These are phyloP conservation scores for Oldenlandia corymbosa DNA, from an alignment of 257 asterid genomes.

Conservation along the genomic window DNA sequence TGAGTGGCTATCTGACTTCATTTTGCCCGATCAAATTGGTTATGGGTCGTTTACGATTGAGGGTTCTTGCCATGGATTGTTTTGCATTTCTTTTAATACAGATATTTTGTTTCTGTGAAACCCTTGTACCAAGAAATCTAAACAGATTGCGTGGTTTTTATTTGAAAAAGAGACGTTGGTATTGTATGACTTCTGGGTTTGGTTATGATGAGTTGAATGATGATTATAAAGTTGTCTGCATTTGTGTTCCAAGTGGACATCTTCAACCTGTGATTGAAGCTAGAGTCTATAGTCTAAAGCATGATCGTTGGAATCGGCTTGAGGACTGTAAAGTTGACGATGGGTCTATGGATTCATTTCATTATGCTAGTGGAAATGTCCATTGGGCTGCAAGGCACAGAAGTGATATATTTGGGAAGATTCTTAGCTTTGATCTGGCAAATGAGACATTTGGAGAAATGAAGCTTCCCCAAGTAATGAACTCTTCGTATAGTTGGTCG, in stretches of 20 bases:
- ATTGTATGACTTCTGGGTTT: too few species aligned
- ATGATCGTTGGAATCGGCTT: constrained; percentile 42
- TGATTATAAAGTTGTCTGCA: too few species aligned
- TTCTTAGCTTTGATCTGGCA: constrained; percentile 40
- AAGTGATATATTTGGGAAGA: constrained; percentile 28
- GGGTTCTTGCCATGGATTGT: constrained; percentile 29
- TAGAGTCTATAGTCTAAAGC: constrained; percentile 40
- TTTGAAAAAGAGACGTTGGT: constrained; percentile 1
- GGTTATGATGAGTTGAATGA: too few species aligned
- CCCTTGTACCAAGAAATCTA: constrained; percentile 15
- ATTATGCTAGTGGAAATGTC: constrained; percentile 47
- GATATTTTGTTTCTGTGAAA: constrained; percentile 22
- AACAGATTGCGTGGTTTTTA: constrained; percentile 7
- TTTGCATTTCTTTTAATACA: constrained; percentile 15
- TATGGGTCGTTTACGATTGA: too few species aligned
- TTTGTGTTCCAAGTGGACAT: too few species aligned
- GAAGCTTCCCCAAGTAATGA: constrained; percentile 19
- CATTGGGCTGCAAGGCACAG: constrained; percentile 39
- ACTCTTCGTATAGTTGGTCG: neutral
- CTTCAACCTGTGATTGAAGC: constrained; percentile 26
- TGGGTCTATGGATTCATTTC: constrained; percentile 23
- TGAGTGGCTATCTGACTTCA: too few species aligned
- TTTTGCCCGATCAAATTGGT: too few species aligned
- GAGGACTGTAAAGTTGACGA: constrained; percentile 20
- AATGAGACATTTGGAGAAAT: constrained; percentile 33